These are phyloP conservation scores for Ophiosphaerella herpotricha DNA, from an alignment of 2,329 filamentous ascomycete genomes.

Conservation along the genomic window DNA sequence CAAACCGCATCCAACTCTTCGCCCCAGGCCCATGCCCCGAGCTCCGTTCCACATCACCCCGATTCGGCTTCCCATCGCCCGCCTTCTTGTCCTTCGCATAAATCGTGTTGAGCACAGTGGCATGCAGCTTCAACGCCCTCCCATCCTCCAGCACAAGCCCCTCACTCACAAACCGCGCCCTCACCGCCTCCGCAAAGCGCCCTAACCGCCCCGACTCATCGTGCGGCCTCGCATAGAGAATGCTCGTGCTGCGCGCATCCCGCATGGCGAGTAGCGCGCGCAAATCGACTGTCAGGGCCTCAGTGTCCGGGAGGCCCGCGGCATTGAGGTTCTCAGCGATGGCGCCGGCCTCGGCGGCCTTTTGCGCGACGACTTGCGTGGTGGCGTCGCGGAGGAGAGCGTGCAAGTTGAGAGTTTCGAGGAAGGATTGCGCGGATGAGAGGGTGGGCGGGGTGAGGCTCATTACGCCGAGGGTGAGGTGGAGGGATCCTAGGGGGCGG, in stretches of 20 bases:
- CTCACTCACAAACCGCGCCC: conserved; percentile 58
- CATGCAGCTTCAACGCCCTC: conserved; percentile 75
- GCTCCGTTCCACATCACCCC: neutral
- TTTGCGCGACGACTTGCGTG: conserved; percentile 13
- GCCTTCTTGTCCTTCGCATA: conserved; percentile 62
- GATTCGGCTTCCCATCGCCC: conserved; percentile 29
- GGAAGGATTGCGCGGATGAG: conserved; percentile 47
- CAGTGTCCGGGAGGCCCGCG: conserved; percentile 29
- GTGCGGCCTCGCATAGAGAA: conserved; percentile 67
- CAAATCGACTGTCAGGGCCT: conserved; percentile 49
- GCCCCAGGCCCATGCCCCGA: conserved; percentile 14
- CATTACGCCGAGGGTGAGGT: conserved; percentile 89
- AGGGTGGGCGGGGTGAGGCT: conserved; percentile 62
- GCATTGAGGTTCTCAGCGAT: conserved; percentile 36
- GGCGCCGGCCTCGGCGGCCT: conserved; percentile 18
- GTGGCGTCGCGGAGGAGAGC: conserved; percentile 24
- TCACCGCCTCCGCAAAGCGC: conserved; percentile 63
- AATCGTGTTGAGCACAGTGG: conserved; percentile 83
- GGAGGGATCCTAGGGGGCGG: conserved; percentile 77
- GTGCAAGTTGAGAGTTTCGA: conserved; percentile 53
- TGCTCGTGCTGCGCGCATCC: conserved; percentile 58
- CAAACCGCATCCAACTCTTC: conserved; percentile 46
- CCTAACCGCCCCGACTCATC: conserved; percentile 59
- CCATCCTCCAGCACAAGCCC: conserved; percentile 63
- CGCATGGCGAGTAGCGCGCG: conserved; percentile 66